These are phyloP conservation scores for Dictyostelium purpureum DNA, from an alignment of 78 protist genomes.

Conservation along the genomic window DNA sequence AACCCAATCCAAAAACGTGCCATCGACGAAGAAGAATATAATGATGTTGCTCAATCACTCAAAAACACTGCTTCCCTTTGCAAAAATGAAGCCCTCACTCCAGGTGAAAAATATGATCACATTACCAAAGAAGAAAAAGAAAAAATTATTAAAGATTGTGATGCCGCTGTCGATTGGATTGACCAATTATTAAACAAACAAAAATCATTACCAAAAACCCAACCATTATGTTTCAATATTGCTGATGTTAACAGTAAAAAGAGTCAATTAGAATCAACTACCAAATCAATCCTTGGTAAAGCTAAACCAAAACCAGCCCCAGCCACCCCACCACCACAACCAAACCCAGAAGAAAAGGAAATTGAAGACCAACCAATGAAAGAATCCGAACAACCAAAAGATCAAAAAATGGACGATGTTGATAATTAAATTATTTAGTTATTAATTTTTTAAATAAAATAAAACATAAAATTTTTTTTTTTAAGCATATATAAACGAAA, in stretches of 20 bases:
- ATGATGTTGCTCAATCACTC: constrained; percentile 21
- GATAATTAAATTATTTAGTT: background rate
- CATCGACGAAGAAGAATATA: constrained; percentile 37
- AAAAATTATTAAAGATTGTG: constrained; percentile 40
- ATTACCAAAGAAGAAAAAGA: constrained; percentile 64
- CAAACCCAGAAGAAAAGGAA: background rate
- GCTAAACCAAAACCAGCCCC: constrained; percentile 76
- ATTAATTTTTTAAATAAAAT: background rate
- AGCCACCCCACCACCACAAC: constrained; percentile 13
- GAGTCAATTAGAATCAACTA: constrained; percentile 3
- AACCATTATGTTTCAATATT: constrained; percentile 30
- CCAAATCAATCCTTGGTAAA: constrained; percentile 56
- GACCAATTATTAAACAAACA: constrained; percentile 42
- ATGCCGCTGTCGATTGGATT: constrained; percentile 32
- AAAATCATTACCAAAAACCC: constrained; percentile 36
- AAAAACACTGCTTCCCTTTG: background rate
- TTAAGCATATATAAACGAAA: too few species aligned
- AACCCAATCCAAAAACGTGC: constrained; percentile 59
- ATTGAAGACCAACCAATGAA: background rate
- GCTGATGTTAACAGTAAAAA: constrained; percentile 42
- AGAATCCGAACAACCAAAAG: background rate
- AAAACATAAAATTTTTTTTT: background rate
- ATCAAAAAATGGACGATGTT: background rate
- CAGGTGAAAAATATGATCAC: constrained; percentile 69
- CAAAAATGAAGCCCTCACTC: constrained; percentile 27